A percentile compares a stretch with the other conserved stretches of the same genome.
These are phyloP conservation scores for Climacium dendroides DNA, from an alignment of 225 moss, liverwort and hornwort genomes.

Conservation along the genomic window DNA sequence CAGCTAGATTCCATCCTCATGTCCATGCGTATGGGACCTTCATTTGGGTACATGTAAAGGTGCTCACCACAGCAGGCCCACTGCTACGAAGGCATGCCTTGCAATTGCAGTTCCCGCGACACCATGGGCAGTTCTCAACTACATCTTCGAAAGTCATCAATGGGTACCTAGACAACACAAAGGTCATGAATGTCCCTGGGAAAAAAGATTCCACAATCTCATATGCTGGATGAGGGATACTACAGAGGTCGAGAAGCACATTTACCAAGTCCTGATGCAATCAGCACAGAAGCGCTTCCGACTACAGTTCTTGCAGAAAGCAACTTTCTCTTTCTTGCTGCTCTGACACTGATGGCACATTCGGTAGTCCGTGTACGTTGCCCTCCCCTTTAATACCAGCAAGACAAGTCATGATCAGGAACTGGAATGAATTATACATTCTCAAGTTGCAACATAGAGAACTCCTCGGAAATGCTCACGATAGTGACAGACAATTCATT, in stretches of 20 bases:
- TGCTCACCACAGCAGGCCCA: slow-evolving; percentile 45
- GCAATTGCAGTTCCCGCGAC: slow-evolving; percentile 92
- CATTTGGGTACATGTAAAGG: neutral
- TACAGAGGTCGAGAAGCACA: neutral
- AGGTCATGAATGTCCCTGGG: neutral
- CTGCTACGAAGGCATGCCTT: slow-evolving; percentile 80
- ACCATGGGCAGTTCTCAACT: slow-evolving; percentile 61
- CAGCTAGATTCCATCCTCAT: neutral
- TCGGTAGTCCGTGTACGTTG: slow-evolving; percentile 7
- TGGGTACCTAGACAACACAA: slow-evolving; percentile 57
- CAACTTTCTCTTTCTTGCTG: slow-evolving; percentile 60
- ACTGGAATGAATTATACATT: neutral
- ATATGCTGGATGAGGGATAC: neutral
- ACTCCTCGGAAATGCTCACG: neutral
- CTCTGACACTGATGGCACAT: slow-evolving; percentile 98
- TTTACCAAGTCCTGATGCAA: slow-evolving; percentile 79
- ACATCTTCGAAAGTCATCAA: slow-evolving; percentile 47
- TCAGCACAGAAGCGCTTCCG: slow-evolving; percentile 78
- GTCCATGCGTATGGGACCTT: neutral
- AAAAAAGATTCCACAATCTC: neutral
- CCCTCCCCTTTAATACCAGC: neutral
- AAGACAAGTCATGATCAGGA: neutral
- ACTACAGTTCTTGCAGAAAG: slow-evolving; percentile 55
- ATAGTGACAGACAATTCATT: neutral
- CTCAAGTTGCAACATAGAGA: neutral